Base-by-base conservation (phyloP, 345 rosid genomes). In the Heritiera fomes region DNA sequence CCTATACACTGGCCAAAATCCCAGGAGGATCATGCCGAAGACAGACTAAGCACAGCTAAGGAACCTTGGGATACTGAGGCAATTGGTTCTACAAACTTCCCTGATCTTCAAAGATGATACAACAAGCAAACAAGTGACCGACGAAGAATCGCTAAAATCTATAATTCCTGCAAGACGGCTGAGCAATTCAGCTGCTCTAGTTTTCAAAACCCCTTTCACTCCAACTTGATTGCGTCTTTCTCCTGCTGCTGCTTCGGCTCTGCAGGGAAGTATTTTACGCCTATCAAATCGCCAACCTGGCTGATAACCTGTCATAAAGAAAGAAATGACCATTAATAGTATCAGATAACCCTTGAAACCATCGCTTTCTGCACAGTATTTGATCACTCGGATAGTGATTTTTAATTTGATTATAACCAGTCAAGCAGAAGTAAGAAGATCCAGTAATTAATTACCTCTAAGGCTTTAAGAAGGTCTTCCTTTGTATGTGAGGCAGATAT, bases 261-360 rank as follows among this genome's bases (percentile, higher is more conserved):
- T 15, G 89, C 87, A 1, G 92, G 95, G 84, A 90, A 90, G 86
- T 90, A 91, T 80, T 91, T 91, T 77, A 90, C 87, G 70, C 93
- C 93, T 66, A 90, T 89, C 68, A 85, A 77, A 41, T 91, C 93
- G 23, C 93, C 93, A 20, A 89, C 96, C 50, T 75, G 46, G 79
- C 92, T 89, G 71, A 91, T 85, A 50, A 87, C 92, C 96, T 91
- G 87, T 50, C 55, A 66, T 32, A n/a, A 52, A 12, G 5, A 10
- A 66, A 8, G 11, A 52, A 30, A 53, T 52, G 52, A 32, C 13
- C 23, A 32, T 52, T 15, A 52, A 52, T 17, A 71, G 12, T 46
- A 46, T 46, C 10, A 1, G 8, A 68, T 43, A 11, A 46, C 38
- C 12, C 17, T 68, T 45, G 7, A 23, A 45, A 46, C 40, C 30